These are phyloP conservation scores for Fusarium brevicatenulatum DNA, from an alignment of 2,329 filamentous ascomycete species.

Conservation along the genomic window DNA sequence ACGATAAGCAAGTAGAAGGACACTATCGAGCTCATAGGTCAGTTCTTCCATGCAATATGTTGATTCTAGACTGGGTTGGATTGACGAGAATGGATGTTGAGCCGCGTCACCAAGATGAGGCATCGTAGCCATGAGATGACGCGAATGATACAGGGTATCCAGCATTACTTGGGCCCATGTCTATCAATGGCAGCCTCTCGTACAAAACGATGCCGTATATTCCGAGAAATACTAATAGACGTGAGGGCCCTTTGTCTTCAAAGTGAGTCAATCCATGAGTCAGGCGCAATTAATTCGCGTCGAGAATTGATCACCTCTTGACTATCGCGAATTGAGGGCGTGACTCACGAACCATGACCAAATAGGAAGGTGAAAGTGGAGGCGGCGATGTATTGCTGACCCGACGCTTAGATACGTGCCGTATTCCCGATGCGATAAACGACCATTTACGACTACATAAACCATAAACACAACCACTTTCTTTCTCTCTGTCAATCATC, in stretches of 20 bases:
- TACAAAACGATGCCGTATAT: rapidly evolving
- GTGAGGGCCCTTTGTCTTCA: rapidly evolving
- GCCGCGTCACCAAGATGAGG: neutral
- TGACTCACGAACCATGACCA: slow-evolving; percentile 1
- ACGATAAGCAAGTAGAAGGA: neutral
- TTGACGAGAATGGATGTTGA: too few species aligned
- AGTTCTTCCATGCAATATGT: too few species aligned
- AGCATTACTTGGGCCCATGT: neutral
- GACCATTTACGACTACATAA: neutral
- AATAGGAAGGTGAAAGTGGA: slow-evolving; percentile 8
- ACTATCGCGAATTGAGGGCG: neutral
- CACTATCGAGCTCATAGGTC: rapidly evolving
- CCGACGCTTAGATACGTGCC: neutral
- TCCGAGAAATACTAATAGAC: neutral
- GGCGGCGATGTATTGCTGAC: neutral
- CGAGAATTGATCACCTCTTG: neutral
- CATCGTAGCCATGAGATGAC: neutral
- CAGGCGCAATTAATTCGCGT: neutral
- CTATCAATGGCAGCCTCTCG: rapidly evolving
- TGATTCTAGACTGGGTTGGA: rapidly evolving
- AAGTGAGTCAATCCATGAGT: neutral
- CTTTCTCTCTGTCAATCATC: neutral
- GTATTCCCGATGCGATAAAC: neutral
- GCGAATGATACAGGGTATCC: neutral
- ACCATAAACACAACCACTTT: rapidly evolving